phyloP scores from a whole-genome alignment of 1,284 basidiomycete species.

The Porogramme epimiltina region DNA sequence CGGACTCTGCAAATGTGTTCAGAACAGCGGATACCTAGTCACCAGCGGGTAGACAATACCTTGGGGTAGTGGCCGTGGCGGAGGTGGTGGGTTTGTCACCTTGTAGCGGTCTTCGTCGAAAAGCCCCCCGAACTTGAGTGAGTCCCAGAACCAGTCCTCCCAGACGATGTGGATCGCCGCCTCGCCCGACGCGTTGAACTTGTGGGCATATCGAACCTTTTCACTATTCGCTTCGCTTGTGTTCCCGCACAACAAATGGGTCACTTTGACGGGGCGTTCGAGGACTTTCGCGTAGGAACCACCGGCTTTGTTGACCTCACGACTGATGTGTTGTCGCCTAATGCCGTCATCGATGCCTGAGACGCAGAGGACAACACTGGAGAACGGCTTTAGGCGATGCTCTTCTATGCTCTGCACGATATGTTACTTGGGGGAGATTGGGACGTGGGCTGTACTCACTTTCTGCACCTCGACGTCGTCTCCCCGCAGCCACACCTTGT shows the following conservation, averaged over 20 bases:
- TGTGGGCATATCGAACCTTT: slow-evolving; percentile 71
- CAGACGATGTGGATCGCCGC: slow-evolving; percentile 73
- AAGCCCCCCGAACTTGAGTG: slow-evolving; percentile 60
- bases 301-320: slow-evolving; percentile 50
- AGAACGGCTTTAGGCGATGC: slow-evolving; percentile 69
- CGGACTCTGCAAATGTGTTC: no score
- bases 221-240: slow-evolving; percentile 48
- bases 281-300: slow-evolving; percentile 64
- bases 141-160: slow-evolving; percentile 90
- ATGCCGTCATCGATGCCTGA: slow-evolving; percentile 66
- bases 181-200: slow-evolving; percentile 65
- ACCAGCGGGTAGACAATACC: slow-evolving; percentile 1
- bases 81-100: slow-evolving; percentile 58
- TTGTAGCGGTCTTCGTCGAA: slow-evolving; percentile 60
- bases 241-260: slow-evolving; percentile 66
- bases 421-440: not conserved
- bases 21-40: not conserved
- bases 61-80: slow-evolving; percentile 39
- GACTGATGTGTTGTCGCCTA: slow-evolving; percentile 57
- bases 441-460: no score
- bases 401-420: slow-evolving; percentile 46
- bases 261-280: slow-evolving; percentile 68
- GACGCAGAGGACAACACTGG: slow-evolving; percentile 59
- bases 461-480: slow-evolving; percentile 64
- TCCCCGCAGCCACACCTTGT: slow-evolving; percentile 74